Base-by-base conservation (phyloP, 495 filamentous ascomycete genomes). In the Echria macrotheca region DNA sequence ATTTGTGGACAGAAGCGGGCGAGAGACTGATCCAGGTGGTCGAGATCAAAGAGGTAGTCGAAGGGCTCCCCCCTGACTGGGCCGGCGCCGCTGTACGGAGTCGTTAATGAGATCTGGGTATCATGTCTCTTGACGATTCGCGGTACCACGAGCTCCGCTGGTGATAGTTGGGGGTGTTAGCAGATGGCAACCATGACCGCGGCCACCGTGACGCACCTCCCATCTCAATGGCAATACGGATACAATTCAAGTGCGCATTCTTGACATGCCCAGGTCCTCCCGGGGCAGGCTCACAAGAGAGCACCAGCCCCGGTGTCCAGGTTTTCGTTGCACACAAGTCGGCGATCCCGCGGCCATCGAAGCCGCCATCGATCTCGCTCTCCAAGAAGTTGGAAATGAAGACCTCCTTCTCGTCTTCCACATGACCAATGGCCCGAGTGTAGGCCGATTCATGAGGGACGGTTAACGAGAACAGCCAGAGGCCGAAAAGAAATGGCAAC, bases 151-250 rank as follows among this genome's bases (percentile, higher is more conserved):
- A 69, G 42, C 35, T 54, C 54, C 21, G 67, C 64, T 63, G 24
- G 8, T 12, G 22, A 9, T 18, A 11, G 21, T 50, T 18, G 24
- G 43, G 2, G 5, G 32, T 17, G 25, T 37, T 36, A 23, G 40
- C n/a, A n/a, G n/a, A n/a, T 24, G 29, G 14, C 4, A 46, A 25
- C 12, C 15, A 25, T n/a, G 14, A 4, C 19, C n/a, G 33, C 9
- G 14, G 18, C 9, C 14, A 37, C 9, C 5, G 12, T 40, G 21
- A 51, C 54, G 52, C 23, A 57, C 67, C 65, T 39, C 67, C 67
- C 43, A 63, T 64, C 51, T 69, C 67, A 14, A 69, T 66, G 11
- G 63, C 65, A 46, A 61, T 59, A n/a, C 67, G 56, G 12, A 68
- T 54, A 54, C 67, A 69, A 35, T 55, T 61, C 23, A 69, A 40